These are phyloP conservation scores for Trichoderma harzianum DNA, from an alignment of 2,329 filamentous ascomycete species.

Conservation along the genomic window DNA sequence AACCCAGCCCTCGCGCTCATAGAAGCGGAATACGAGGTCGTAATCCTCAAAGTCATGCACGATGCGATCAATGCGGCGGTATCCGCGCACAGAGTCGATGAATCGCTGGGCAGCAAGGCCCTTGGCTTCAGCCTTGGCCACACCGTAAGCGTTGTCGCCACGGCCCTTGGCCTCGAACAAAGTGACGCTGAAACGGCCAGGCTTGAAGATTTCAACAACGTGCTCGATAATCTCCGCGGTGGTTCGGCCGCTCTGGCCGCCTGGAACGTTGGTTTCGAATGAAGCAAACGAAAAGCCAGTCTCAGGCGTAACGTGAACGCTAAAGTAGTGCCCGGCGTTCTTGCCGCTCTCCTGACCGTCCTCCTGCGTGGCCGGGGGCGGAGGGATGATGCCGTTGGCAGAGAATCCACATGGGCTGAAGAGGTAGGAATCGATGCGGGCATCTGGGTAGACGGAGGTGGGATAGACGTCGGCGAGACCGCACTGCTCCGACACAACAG, in stretches of 20 bases:
- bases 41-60: constrained; percentile 98
- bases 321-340: constrained; percentile 83
- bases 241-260: constrained; percentile 79
- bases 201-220: constrained; percentile 93
- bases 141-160: constrained; percentile 41
- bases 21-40: constrained; percentile 94
- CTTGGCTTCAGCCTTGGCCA: constrained; percentile 39
- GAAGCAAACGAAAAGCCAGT: constrained; percentile 96
- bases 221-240: constrained; percentile 90
- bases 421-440: constrained; percentile 90
- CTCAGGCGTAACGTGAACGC: constrained; percentile 96
- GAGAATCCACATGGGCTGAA: constrained; percentile 97
- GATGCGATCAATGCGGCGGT: constrained; percentile 86
- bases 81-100: constrained; percentile 80
- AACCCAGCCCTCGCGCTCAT: constrained; percentile 79
- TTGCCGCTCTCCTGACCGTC: constrained; percentile 33
- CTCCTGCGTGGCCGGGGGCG: constrained; percentile 48
- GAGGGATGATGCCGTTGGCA: constrained; percentile 90
- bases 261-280: constrained; percentile 96
- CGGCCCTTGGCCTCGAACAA: constrained; percentile 83
- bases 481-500: constrained; percentile 84
- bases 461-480: constrained; percentile 89
- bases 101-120: constrained; percentile 43
- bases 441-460: constrained; percentile 80
- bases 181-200: constrained; percentile 95